These are phyloP conservation scores for Cladosporium sp. DNA, from an alignment of 2,329 filamentous ascomycete species.

Conservation along the genomic window DNA sequence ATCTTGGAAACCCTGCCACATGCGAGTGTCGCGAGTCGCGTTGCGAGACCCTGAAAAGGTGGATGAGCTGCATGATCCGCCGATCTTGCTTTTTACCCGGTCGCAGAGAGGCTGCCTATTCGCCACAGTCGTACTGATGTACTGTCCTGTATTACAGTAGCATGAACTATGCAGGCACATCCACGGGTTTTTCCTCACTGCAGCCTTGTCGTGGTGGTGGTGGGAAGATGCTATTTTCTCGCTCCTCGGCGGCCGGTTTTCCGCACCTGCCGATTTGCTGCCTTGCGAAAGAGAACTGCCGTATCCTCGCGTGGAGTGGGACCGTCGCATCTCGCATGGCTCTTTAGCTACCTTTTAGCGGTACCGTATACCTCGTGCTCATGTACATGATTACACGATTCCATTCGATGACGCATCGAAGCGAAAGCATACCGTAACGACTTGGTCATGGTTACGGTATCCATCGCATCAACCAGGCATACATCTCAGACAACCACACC, in stretches of 20 bases:
- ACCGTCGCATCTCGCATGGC: background rate
- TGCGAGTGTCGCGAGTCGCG: background rate
- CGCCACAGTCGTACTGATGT: background rate
- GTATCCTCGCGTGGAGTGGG: background rate
- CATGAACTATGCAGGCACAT: slow-evolving; percentile 1
- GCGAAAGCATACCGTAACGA: background rate
- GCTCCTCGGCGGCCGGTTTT: background rate
- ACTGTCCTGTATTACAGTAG: background rate
- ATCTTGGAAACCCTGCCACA: background rate
- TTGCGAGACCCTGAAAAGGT: background rate
- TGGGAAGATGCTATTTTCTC: background rate
- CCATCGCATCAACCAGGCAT: background rate
- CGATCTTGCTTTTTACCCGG: background rate
- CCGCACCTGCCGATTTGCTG: background rate
- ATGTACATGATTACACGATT: background rate
- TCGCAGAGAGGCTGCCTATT: background rate
- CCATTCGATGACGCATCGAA: slow-evolving; percentile 2
- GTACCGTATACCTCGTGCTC: background rate
- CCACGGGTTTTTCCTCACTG: background rate
- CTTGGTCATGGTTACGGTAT: background rate
- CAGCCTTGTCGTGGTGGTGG: background rate
- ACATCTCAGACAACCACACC: background rate
- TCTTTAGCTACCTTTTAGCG: background rate
- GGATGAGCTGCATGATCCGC: background rate
- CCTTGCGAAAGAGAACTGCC: background rate